phyloP scores from a whole-genome alignment of 73 alveolate genomes.

The Symbiodinium pilosum region DNA sequence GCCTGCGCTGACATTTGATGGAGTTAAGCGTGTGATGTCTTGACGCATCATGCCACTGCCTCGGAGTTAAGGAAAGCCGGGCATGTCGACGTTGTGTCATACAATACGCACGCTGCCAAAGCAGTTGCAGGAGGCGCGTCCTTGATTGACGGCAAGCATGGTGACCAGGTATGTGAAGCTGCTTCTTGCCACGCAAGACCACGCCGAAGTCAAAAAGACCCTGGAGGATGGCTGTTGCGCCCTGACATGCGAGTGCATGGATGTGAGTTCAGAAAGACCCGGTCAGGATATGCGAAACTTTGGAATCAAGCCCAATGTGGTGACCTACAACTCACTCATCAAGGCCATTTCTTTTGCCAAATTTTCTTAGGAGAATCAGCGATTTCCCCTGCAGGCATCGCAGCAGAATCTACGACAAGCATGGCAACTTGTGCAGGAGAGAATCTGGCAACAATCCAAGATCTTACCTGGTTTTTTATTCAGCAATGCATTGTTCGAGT shows the following conservation, averaged over 20 bases:
- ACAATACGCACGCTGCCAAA: constrained; percentile 25
- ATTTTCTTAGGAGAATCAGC: no score
- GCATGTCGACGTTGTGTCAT: constrained; percentile 62
- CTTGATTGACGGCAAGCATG: not conserved
- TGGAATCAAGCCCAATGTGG: constrained; percentile 58
- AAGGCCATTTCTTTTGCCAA: no score
- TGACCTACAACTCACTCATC: constrained; percentile 87
- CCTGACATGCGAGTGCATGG: no score
- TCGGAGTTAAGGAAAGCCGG: not conserved
- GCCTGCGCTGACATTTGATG: no score
- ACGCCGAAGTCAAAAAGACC: not conserved
- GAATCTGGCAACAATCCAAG: not conserved
- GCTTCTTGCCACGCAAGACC: constrained; percentile 2
- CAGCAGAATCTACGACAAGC: constrained; percentile 1
- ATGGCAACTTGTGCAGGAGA: not conserved
- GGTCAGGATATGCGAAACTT: constrained; percentile 50
- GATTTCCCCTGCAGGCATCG: not conserved
- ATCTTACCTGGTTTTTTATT: not conserved
- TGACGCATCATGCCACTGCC: not conserved
- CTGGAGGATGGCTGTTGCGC: constrained; percentile 26
- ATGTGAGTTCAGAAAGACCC: not conserved
- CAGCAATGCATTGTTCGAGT: not conserved
- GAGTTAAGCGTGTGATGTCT: not conserved
- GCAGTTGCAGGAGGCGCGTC: not conserved
- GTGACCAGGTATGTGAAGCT: constrained; percentile 25